A percentile compares a stretch with the other conserved stretches of the same genome.
phyloP scores from a whole-genome alignment of 139 green algal species.

The Dunaliella sp. region DNA sequence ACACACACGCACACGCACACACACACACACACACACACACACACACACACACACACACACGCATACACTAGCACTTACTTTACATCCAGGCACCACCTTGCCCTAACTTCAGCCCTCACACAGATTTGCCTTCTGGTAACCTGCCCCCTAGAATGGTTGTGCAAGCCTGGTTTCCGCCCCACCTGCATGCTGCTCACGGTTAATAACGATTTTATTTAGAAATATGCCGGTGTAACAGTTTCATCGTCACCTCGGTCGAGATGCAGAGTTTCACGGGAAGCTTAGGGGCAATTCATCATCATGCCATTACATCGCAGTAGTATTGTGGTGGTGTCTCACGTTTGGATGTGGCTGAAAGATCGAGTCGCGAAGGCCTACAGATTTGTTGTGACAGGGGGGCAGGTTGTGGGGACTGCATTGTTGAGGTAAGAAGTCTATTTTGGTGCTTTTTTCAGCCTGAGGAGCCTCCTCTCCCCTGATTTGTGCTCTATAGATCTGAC shows the following conservation, averaged over 20 bases:
- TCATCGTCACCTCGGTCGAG: not conserved
- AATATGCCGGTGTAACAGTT: not conserved
- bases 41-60: too few relatives aligned
- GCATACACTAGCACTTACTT: not conserved
- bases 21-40: too few relatives aligned
- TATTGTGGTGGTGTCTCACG: not conserved
- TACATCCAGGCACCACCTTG: not conserved
- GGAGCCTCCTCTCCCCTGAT: too few relatives aligned
- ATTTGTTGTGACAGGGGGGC: too few relatives aligned
- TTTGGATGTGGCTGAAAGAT: not conserved
- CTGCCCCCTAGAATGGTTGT: not conserved
- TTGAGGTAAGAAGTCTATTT: too few relatives aligned
- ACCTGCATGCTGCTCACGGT: not conserved
- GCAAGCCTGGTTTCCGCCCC: not conserved
- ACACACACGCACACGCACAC: too few relatives aligned
- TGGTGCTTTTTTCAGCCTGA: too few relatives aligned
- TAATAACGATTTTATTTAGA: not conserved
- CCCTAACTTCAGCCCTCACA: not conserved
- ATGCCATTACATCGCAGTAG: not conserved
- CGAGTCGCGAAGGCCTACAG: too few relatives aligned
- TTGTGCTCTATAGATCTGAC: not conserved
- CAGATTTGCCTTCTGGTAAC: not conserved
- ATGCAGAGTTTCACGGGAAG: too few relatives aligned
- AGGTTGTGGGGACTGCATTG: not conserved
- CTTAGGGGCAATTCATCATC: not conserved